A percentile compares a stretch with the other conserved stretches of the same genome.
Conservation (phyloP, 2,329 filamentous ascomycete genomes). For the Scedosporium dehoogii region DNA sequence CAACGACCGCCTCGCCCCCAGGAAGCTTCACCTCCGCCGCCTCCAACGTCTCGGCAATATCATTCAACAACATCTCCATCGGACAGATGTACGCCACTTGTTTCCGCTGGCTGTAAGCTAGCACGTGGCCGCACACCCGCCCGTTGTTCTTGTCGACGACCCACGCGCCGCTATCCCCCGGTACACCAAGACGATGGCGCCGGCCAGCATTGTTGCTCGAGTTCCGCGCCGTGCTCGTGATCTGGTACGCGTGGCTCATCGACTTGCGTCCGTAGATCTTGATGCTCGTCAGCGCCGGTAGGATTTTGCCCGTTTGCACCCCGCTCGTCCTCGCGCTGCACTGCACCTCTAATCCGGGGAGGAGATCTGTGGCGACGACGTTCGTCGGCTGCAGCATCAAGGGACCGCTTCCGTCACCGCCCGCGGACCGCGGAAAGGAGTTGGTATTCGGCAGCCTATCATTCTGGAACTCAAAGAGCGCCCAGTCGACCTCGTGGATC, state of each 20-base stretch:
- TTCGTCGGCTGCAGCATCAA: constrained; percentile 40
- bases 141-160: constrained; percentile 73
- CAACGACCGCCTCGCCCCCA: constrained; percentile 35
- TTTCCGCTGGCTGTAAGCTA: constrained; percentile 77
- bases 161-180: constrained; percentile 91
- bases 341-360: constrained; percentile 72
- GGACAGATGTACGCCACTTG: constrained; percentile 85
- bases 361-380: constrained; percentile 46
- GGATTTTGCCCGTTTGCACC: constrained; percentile 67
- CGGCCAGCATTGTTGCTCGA: constrained; percentile 7
- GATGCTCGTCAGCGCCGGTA: constrained; percentile 69
- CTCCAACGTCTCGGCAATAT: constrained; percentile 71
- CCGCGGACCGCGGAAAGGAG: constrained; percentile 39
- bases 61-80: constrained; percentile 81
- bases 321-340: constrained; percentile 84
- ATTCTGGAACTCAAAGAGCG: constrained; percentile 69
- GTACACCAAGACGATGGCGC: constrained; percentile 48
- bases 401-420: constrained; percentile 8
- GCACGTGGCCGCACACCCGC: constrained; percentile 76
- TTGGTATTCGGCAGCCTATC: constrained; percentile 65
- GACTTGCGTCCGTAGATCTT: constrained; percentile 79
- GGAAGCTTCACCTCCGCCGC: constrained; percentile 64
- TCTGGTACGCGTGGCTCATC: constrained; percentile 62
- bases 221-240: constrained; percentile 30
- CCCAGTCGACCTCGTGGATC: constrained; percentile 92